Conservation (phyloP, 768 basidiomycete genomes). For the Boletus rufocinnamomeus region DNA sequence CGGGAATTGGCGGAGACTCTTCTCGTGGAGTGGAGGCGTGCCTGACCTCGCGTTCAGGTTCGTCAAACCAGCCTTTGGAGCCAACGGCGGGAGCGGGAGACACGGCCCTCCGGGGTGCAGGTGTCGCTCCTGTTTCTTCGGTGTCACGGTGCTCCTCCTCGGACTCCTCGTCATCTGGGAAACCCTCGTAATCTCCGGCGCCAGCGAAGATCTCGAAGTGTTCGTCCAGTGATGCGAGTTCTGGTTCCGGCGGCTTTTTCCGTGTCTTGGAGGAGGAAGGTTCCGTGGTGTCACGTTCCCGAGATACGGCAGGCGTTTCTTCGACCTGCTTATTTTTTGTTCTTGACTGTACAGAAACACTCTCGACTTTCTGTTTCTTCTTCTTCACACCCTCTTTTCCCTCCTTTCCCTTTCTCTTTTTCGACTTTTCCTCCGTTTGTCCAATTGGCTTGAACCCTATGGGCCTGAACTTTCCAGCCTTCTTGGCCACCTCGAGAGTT, state of each 20-base stretch:
- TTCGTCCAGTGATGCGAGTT: constrained; percentile 40
- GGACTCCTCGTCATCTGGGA: constrained; percentile 58
- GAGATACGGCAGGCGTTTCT: not conserved
- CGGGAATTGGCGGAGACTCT: constrained; percentile 17
- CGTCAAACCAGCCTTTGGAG: constrained; percentile 49
- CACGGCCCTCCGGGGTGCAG: constrained; percentile 14
- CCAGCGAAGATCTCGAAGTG: constrained; percentile 88
- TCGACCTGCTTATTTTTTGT: not conserved
- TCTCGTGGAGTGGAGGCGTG: constrained; percentile 5
- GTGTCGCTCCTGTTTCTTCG: constrained; percentile 16
- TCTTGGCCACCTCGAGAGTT: constrained; percentile 40
- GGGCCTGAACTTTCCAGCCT: constrained; percentile 48
- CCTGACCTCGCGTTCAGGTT: constrained; percentile 35
- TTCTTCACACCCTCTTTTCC: constrained; percentile 51
- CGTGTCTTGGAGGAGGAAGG: constrained; percentile 8
- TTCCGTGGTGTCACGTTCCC: constrained; percentile 1
- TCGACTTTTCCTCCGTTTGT: constrained; percentile 43
- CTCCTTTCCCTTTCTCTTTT: constrained; percentile 47
- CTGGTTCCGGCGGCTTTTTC: constrained; percentile 17
- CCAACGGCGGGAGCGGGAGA: constrained; percentile 1
- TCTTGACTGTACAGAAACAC: constrained; percentile 21
- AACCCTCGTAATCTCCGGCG: constrained; percentile 79
- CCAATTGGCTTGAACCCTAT: constrained; percentile 68
- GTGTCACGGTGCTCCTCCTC: constrained; percentile 35
- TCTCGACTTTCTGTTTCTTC: constrained; percentile 58